Evolutionary conservation across 805 yeast species (phyloP).

Genomic region (Komagataella populi): DNA sequence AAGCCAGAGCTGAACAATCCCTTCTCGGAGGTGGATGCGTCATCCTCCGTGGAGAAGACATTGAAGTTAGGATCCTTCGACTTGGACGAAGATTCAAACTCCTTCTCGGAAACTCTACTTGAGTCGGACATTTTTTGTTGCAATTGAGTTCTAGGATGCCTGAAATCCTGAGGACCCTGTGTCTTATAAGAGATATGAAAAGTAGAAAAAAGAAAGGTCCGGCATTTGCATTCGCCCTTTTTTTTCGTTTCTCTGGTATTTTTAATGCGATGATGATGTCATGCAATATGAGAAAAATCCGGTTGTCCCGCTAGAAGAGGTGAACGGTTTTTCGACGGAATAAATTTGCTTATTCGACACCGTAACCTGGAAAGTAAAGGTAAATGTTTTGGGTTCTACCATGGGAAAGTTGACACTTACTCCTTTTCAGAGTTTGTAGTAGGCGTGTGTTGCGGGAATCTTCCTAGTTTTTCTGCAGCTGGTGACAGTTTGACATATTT

Average conservation of each 20-base stretch:
- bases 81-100: neutral
- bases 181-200: neutral
- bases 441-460: neutral
- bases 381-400: neutral
- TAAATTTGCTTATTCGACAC: neutral
- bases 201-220: neutral
- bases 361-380: neutral
- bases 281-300: neutral
- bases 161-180: neutral
- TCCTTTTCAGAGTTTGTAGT: no score
- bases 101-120: neutral
- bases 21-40: neutral
- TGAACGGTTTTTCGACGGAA: neutral
- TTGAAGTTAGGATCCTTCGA: neutral
- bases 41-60: neutral
- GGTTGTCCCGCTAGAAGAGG: neutral
- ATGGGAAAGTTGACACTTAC: no score
- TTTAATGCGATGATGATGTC: neutral
- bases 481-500: neutral
- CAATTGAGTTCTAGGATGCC: neutral
- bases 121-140: neutral
- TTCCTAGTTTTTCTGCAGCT: neutral
- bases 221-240: neutral
- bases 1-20: neutral
- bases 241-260: neutral